These are phyloP conservation scores for Elaeis oleifera DNA, from an alignment of 202 grass and related monocot genomes.

Conservation along the genomic window DNA sequence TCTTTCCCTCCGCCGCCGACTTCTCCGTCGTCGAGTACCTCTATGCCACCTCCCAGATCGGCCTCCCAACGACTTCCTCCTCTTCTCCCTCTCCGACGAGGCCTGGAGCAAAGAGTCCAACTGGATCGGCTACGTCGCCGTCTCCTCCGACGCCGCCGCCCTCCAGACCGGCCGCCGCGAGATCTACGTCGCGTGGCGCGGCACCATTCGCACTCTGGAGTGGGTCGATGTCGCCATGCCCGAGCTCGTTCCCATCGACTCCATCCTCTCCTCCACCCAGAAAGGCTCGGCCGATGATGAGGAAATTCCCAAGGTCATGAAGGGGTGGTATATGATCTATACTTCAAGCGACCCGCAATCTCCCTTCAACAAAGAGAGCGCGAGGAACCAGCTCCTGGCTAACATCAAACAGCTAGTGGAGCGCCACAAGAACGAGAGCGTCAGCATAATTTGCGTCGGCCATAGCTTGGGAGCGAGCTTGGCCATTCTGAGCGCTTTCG, in stretches of 20 bases:
- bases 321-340: constrained; percentile 86
- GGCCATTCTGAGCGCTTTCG: constrained; percentile 62
- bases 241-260: constrained; percentile 39
- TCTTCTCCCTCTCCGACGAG: constrained; percentile 52
- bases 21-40: constrained; percentile 47
- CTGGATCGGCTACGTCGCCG: constrained; percentile 83
- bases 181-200: constrained; percentile 74
- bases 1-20: constrained; percentile 46
- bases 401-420: constrained; percentile 48
- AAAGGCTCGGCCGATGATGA: background rate
- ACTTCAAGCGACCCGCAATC: constrained; percentile 55
- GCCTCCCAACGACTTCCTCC: constrained; percentile 35
- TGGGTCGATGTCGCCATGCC: constrained; percentile 68
- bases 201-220: constrained; percentile 76
- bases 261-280: constrained; percentile 33
- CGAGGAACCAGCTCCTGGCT: constrained; percentile 54
- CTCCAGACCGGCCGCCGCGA: constrained; percentile 55
- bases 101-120: constrained; percentile 96
- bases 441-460: constrained; percentile 72
- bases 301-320: constrained; percentile 45
- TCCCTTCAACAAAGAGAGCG: constrained; percentile 54
- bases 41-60: constrained; percentile 50
- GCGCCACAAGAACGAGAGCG: constrained; percentile 39
- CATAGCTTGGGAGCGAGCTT: constrained; percentile 82
- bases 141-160: constrained; percentile 44